Percentiles rank a stretch among this genome's conserved stretches.
phyloP scores from a whole-genome alignment of 2,329 filamentous ascomycete species.

The Westerdykella sp. region DNA sequence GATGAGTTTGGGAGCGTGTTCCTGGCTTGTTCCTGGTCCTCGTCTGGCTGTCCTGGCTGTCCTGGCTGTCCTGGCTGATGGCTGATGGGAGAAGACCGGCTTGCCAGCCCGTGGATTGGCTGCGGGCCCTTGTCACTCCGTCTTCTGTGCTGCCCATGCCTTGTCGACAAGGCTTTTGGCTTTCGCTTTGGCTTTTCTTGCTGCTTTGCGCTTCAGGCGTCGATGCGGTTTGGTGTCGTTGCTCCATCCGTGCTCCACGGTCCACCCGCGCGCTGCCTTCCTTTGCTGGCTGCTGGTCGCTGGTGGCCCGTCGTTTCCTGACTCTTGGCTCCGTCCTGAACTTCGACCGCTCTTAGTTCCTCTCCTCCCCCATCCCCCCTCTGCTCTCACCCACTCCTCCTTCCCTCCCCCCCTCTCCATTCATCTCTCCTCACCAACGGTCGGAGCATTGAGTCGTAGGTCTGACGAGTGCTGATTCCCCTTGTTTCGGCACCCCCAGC shows the following conservation, averaged over 20 bases:
- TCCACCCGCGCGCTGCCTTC: constrained; percentile 16
- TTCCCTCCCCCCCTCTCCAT: constrained; percentile 19
- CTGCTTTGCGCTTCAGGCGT: too few species aligned
- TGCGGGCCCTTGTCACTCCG: too few species aligned
- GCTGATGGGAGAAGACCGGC: too few species aligned
- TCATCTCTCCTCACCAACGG: constrained; percentile 27
- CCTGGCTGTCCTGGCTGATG: too few species aligned
- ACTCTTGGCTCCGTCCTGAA: constrained; percentile 28
- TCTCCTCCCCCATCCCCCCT: constrained; percentile 19
- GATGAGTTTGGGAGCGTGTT: too few species aligned
- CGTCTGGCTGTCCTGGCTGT: too few species aligned
- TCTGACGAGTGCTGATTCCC: constrained; percentile 33
- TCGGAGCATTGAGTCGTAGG: constrained; percentile 37
- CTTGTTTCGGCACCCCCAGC: constrained; percentile 26
- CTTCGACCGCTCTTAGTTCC: constrained; percentile 18
- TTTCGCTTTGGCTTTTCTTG: too few species aligned
- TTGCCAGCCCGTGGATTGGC: too few species aligned
- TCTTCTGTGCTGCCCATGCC: too few species aligned
- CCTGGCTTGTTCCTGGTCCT: too few species aligned
- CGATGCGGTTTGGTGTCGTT: constrained; percentile 16
- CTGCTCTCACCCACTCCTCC: constrained; percentile 15
- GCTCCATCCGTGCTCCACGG: constrained; percentile 3
- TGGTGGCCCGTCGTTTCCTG: constrained; percentile 34
- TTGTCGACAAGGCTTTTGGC: too few species aligned
- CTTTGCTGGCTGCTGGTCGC: too few species aligned